phyloP scores from a whole-genome alignment of 2,329 filamentous ascomycete species.

The Phyllosticta paracitricarpa region DNA sequence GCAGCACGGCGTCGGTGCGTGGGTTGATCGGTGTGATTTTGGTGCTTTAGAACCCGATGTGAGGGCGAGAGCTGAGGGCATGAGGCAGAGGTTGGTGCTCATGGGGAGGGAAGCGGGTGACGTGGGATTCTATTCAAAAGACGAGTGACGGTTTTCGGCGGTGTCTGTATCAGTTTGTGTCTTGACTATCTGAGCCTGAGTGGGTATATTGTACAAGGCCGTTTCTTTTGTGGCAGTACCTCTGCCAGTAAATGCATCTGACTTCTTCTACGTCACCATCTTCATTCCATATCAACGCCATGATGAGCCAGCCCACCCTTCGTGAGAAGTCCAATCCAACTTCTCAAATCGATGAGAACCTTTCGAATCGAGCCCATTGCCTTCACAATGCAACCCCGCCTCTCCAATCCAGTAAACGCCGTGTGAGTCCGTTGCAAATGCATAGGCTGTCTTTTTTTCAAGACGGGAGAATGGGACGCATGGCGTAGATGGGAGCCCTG shows the following conservation, averaged over 20 bases:
- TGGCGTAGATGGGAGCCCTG: slow-evolving; percentile 67
- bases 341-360: background rate
- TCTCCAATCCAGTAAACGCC: background rate
- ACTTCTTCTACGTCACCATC: background rate
- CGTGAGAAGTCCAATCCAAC: background rate
- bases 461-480: slow-evolving; percentile 55
- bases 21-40: slow-evolving; percentile 53
- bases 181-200: background rate
- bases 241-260: background rate
- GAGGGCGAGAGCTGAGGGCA: slow-evolving; percentile 45
- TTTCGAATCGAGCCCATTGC: background rate
- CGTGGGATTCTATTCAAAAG: slow-evolving; percentile 44
- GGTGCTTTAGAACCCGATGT: slow-evolving; percentile 31
- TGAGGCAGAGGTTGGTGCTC: slow-evolving; percentile 48
- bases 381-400: background rate
- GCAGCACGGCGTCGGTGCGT: slow-evolving; percentile 62
- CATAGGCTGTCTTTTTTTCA: background rate
- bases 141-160: slow-evolving; percentile 18
- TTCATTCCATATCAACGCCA: background rate
- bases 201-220: background rate
- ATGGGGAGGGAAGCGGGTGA: slow-evolving; percentile 52
- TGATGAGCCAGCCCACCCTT: background rate
- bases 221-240: background rate
- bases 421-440: background rate
- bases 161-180: background rate